Evolutionary conservation across 2,329 filamentous ascomycete species (phyloP).

Genomic region (Pseudogymnoascus sp.): DNA sequence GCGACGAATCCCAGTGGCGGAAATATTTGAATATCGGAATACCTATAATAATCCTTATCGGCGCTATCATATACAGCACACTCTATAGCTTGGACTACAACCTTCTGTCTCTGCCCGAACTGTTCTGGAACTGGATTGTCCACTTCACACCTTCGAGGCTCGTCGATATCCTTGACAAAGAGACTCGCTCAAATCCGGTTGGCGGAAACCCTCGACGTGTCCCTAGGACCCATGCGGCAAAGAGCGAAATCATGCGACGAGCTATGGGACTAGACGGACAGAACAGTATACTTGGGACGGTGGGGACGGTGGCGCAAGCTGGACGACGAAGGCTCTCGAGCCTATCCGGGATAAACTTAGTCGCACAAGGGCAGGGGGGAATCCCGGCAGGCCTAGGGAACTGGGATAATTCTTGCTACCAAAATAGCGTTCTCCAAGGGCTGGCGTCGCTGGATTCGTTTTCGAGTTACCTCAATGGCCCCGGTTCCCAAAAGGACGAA

Average conservation of each 20-base stretch:
- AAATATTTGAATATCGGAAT: slow-evolving; percentile 19
- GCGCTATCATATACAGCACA: slow-evolving; percentile 27
- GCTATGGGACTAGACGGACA: slow-evolving; percentile 54
- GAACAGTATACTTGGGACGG: slow-evolving; percentile 38
- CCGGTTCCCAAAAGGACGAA: slow-evolving; percentile 21
- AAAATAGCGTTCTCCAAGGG: slow-evolving; percentile 89
- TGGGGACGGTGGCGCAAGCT: slow-evolving; percentile 52
- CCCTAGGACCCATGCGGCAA: slow-evolving; percentile 47
- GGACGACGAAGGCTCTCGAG: slow-evolving; percentile 50
- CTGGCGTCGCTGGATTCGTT: slow-evolving; percentile 70
- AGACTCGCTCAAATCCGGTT: slow-evolving; percentile 13
- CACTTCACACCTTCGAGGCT: slow-evolving; percentile 50
- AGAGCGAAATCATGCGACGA: slow-evolving; percentile 59
- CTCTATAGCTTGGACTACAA: slow-evolving; percentile 30
- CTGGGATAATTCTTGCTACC: slow-evolving; percentile 92
- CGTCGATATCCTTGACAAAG: slow-evolving; percentile 49
- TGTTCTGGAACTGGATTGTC: slow-evolving; percentile 58
- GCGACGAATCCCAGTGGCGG: slow-evolving; percentile 15
- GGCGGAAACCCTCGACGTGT: slow-evolving; percentile 21
- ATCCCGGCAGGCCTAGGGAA: slow-evolving; percentile 73
- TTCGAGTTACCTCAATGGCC: slow-evolving; percentile 54
- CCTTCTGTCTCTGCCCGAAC: slow-evolving; percentile 38
- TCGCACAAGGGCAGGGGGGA: slow-evolving; percentile 38
- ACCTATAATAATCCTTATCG: slow-evolving; percentile 23
- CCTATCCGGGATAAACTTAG: slow-evolving; percentile 32